phyloP scores from a whole-genome alignment of 2,329 filamentous ascomycete genomes.

The Verticillium albo-atrum region DNA sequence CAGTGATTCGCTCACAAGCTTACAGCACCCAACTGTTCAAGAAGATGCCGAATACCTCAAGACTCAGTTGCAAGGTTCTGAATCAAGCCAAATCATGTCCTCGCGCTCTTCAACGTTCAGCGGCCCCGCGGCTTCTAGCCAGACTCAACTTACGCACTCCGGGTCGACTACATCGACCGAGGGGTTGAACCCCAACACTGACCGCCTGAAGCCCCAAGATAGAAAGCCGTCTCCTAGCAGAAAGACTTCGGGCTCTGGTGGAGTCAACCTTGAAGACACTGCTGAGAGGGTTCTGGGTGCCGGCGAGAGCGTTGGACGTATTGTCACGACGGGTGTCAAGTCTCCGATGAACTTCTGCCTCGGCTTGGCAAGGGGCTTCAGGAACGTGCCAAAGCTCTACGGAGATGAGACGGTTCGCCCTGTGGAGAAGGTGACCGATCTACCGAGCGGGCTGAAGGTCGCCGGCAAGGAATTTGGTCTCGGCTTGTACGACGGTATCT shows the following conservation, averaged over 20 bases:
- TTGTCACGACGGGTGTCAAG: slow-evolving; percentile 70
- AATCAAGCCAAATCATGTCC: not conserved
- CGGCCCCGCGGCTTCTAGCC: not conserved
- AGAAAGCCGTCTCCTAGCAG: not conserved
- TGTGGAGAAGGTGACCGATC: slow-evolving; percentile 72
- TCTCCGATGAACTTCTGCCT: slow-evolving; percentile 83
- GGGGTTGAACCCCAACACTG: not conserved
- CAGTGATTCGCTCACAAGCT: not conserved
- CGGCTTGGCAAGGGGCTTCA: slow-evolving; percentile 78
- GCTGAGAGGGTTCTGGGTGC: slow-evolving; percentile 61
- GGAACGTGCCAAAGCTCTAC: slow-evolving; percentile 82
- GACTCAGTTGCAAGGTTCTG: not conserved
- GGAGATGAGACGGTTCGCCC: slow-evolving; percentile 78
- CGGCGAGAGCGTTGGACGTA: slow-evolving; percentile 63
- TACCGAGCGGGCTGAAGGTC: slow-evolving; percentile 70
- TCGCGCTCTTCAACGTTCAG: not conserved
- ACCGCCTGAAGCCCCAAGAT: not conserved
- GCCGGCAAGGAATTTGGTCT: slow-evolving; percentile 75
- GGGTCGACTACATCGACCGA: not conserved
- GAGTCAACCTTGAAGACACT: not conserved
- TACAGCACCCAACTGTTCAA: not conserved
- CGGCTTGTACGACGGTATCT: slow-evolving; percentile 76
- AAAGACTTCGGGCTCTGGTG: slow-evolving; percentile 11
- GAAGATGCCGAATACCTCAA: not conserved
- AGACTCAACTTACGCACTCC: not conserved